Evolutionary conservation across 169 alveolate genomes (phyloP), one percentile per base, ranked within the genome.

Genomic region (Neospora caninum): DNA sequence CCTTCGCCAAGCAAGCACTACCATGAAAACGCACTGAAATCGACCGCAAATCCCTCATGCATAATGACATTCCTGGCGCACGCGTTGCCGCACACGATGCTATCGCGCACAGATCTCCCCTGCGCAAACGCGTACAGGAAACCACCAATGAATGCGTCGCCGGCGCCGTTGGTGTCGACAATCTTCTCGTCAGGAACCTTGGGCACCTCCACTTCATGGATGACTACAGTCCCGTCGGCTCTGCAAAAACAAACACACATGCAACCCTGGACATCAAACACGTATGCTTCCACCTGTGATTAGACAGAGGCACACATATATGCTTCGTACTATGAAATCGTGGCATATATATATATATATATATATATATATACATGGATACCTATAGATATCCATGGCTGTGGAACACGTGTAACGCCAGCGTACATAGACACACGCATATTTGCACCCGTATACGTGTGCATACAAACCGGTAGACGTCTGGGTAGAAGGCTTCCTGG

Each of bases 81-180:
- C 34, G 64, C 83, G 70, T 84, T 53, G 29, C 96, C 97, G 39
- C 94, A 93, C 13, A 42, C 84, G 18, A 80, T 94, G 70, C 97
- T 87, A 49, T 78, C 92, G 80, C 86, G 93, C 58, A 91, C 49
- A 53, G 93, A 92, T 82, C 70, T 70, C 34, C 95, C 96, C 92
- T 91, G 94, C 96, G 94, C 58, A 82, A 94, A 70, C 89, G 95
- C 97, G 4, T 96, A 94, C 42, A 98, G 91, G 95, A 96, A 98
- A 45, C 99, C 99, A 58, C 99, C 99, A 45, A 96, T 98, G 78
- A 97, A 98, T 39, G 99, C 97, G 92, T 98, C 99, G 9, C 99
- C 99, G 20, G 99, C 99, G n/a, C 98, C 98, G 93, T 98, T 98
- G 70, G 97, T 93, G 94, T 98, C 99, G 53, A 96, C 96, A 78